phyloP scores from a whole-genome alignment of 306 rosid genomes.

The Quercus robur region DNA sequence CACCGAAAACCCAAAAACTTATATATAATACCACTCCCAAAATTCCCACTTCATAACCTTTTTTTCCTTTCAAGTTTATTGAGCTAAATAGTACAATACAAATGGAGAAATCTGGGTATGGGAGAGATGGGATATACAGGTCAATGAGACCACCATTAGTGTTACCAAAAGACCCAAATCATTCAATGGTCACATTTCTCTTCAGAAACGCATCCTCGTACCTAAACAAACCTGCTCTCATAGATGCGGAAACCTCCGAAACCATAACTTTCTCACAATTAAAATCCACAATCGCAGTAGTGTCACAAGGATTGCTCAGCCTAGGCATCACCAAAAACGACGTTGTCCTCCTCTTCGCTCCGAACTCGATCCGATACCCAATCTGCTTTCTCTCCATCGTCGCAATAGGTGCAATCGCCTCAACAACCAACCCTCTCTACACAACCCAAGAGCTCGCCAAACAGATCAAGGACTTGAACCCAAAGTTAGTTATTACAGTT shows the following conservation, averaged over 20 bases:
- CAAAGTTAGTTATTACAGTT: constrained; percentile 65
- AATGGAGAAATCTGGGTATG: constrained; percentile 87
- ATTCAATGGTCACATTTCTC: constrained; percentile 60
- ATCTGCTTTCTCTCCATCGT: constrained; percentile 53
- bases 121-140: constrained; percentile 72
- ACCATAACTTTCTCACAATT: constrained; percentile 48
- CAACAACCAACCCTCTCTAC: constrained; percentile 76
- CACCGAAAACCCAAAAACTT: too few species aligned
- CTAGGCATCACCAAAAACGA: constrained; percentile 66
- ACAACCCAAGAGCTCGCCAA: constrained; percentile 62
- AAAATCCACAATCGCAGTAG: constrained; percentile 39
- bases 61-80: too few species aligned
- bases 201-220: constrained; percentile 47
- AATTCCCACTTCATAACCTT: too few species aligned
- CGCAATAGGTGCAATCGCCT: constrained; percentile 67
- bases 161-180: constrained; percentile 49
- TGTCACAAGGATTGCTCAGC: constrained; percentile 49
- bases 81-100: too few species aligned
- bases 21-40: too few species aligned
- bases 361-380: constrained; percentile 56
- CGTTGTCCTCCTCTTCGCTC: constrained; percentile 75
- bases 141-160: constrained; percentile 57
- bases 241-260: constrained; percentile 54
- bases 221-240: constrained; percentile 55
- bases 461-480: constrained; percentile 66